phyloP scores from a whole-genome alignment of 371 early-diverging fungal genomes.

The Mucor piriformis region DNA sequence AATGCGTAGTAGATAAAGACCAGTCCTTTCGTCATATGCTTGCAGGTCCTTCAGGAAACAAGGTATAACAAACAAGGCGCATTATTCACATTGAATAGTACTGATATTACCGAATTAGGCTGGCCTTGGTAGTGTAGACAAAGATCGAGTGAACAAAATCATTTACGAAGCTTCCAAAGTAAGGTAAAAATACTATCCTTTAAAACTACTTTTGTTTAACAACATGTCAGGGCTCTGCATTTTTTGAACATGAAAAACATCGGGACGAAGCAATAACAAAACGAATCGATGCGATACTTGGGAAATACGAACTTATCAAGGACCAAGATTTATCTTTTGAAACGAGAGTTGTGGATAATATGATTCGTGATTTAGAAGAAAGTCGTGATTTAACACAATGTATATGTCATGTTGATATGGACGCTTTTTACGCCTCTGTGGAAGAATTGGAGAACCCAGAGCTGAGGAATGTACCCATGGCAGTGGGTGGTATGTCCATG shows the following conservation, averaged over 20 bases:
- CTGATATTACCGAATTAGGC: conserved; percentile 35
- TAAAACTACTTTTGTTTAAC: too few relatives aligned
- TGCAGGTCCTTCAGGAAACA: conserved; percentile 44
- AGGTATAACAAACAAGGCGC: conserved; percentile 26
- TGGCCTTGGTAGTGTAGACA: conserved; percentile 48
- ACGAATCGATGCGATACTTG: conserved; percentile 49
- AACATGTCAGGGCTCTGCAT: conserved; percentile 55
- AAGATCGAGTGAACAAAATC: conserved; percentile 48
- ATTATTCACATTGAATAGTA: background rate
- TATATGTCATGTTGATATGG: conserved; percentile 75
- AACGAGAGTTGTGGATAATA: conserved; percentile 41
- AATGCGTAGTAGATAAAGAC: conserved; percentile 1
- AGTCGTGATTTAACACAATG: conserved; percentile 48
- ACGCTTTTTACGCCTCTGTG: conserved; percentile 75
- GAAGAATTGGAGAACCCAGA: conserved; percentile 70
- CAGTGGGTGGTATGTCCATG: conserved; percentile 68
- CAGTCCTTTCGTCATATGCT: conserved; percentile 35
- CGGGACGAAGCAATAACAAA: conserved; percentile 49
- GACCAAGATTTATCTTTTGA: conserved; percentile 45
- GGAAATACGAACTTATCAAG: conserved; percentile 43
- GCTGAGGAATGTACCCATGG: conserved; percentile 66
- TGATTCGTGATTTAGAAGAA: conserved; percentile 45
- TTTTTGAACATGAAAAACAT: conserved; percentile 59
- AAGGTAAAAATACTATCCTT: background rate
- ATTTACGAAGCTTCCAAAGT: conserved; percentile 70